phyloP scores from a whole-genome alignment of 2,329 filamentous ascomycete genomes.

The Cryphonectria naterciae region DNA sequence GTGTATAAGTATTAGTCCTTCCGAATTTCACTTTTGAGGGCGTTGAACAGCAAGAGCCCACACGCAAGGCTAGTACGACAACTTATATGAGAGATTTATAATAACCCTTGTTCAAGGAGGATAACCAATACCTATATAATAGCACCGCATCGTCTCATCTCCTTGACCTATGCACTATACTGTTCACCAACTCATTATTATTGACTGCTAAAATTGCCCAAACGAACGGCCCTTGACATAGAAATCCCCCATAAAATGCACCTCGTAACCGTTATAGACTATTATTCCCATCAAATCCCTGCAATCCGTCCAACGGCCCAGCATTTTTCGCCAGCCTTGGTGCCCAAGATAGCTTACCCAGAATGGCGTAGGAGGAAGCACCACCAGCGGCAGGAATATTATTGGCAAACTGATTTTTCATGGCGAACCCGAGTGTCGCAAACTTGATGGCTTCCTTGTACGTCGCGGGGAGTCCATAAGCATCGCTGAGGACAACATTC shows the following conservation, averaged over 20 bases:
- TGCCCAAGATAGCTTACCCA: slow-evolving; percentile 33
- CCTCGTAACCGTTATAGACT: background rate
- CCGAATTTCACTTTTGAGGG: background rate
- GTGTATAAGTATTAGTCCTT: background rate
- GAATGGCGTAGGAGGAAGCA: slow-evolving; percentile 35
- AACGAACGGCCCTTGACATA: background rate
- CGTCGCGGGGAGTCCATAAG: slow-evolving; percentile 36
- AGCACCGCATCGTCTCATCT: no score
- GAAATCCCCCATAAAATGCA: background rate
- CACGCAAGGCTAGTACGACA: no score
- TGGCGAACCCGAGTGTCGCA: slow-evolving; percentile 37
- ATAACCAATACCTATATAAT: no score
- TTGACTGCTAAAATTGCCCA: background rate
- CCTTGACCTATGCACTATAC: no score
- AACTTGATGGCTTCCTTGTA: slow-evolving; percentile 41
- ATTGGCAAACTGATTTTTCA: slow-evolving; percentile 35
- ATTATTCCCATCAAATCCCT: background rate
- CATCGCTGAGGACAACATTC: slow-evolving; percentile 34
- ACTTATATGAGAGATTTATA: no score
- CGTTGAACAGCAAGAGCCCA: background rate
- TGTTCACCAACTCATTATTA: background rate
- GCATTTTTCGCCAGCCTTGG: slow-evolving; percentile 16
- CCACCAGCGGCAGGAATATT: slow-evolving; percentile 38
- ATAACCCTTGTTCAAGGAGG: background rate
- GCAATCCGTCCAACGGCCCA: background rate